phyloP scores from a whole-genome alignment of 1,139 yeast genomes.

The Meyerozyma sp. region DNA sequence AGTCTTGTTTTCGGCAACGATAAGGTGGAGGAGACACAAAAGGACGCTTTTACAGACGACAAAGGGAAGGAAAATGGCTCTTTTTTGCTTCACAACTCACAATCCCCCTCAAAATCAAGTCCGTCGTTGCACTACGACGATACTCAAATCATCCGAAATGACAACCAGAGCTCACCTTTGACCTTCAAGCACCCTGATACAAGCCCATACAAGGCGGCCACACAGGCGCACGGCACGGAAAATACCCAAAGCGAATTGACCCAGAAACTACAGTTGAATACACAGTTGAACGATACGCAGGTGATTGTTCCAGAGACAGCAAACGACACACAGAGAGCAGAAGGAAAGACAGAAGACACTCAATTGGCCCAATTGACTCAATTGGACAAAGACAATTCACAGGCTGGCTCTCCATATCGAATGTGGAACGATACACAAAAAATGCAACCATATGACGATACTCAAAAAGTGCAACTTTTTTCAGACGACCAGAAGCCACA shows the following conservation, averaged over 20 bases:
- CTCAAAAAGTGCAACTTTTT: too few species aligned
- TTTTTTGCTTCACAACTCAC: neutral
- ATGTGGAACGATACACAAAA: too few species aligned
- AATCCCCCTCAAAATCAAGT: neutral
- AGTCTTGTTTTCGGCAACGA: slow-evolving; percentile 21
- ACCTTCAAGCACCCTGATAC: neutral
- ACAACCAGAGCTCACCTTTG: neutral
- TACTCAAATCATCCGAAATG: neutral
- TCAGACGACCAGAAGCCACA: neutral
- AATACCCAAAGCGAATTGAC: neutral
- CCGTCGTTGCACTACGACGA: neutral
- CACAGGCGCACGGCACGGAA: neutral
- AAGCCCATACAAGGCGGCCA: too few species aligned
- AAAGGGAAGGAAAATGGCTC: neutral
- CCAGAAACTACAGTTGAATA: neutral
- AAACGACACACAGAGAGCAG: neutral
- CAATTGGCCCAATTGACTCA: too few species aligned
- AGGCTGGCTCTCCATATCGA: too few species aligned
- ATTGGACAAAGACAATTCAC: too few species aligned
- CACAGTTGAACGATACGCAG: neutral
- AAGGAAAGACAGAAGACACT: neutral
- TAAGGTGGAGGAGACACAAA: slow-evolving; percentile 3
- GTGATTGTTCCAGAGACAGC: neutral
- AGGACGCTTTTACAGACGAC: neutral
- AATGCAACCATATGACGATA: too few species aligned